These are phyloP conservation scores for Coprinellus micaceus DNA, from an alignment of 768 basidiomycete species.

Conservation along the genomic window DNA sequence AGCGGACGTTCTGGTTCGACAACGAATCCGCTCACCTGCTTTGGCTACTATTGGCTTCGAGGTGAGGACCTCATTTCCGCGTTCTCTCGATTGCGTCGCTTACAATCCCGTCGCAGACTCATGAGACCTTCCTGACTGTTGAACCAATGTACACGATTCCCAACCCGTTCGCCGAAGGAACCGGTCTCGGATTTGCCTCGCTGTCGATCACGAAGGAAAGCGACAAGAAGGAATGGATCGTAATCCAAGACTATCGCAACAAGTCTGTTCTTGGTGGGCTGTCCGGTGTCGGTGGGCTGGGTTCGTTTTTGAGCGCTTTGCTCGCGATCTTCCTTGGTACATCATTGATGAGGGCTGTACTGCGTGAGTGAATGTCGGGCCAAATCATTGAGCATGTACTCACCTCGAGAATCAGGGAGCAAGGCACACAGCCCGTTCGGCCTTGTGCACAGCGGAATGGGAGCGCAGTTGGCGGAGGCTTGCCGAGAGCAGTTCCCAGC, in stretches of 20 bases:
- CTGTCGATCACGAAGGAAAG: slow-evolving; percentile 11
- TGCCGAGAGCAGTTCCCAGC: too few species aligned
- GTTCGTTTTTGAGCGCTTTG: slow-evolving; percentile 18
- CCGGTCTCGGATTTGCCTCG: slow-evolving; percentile 12
- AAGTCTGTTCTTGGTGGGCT: slow-evolving; percentile 18
- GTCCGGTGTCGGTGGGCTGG: slow-evolving; percentile 22
- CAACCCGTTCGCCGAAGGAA: slow-evolving; percentile 11
- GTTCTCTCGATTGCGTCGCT: background rate
- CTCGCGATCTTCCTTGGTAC: slow-evolving; percentile 20
- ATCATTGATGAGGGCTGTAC: slow-evolving; percentile 15
- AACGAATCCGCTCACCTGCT: slow-evolving; percentile 1
- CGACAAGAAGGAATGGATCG: slow-evolving; percentile 11
- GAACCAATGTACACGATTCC: slow-evolving; percentile 8
- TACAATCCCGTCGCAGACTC: slow-evolving; percentile 6
- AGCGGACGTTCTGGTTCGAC: slow-evolving; percentile 6
- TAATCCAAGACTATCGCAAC: slow-evolving; percentile 17
- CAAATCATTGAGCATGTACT: too few species aligned
- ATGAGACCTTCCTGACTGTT: slow-evolving; percentile 12
- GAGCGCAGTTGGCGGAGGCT: too few species aligned
- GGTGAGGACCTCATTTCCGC: slow-evolving; percentile 4
- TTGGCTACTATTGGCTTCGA: slow-evolving; percentile 15
- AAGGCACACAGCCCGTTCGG: too few species aligned
- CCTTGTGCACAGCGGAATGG: too few species aligned
- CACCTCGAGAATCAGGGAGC: too few species aligned
- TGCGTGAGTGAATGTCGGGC: slow-evolving; percentile 10